These are phyloP conservation scores for Lentinula boryana DNA, from an alignment of 768 basidiomycete genomes.

Conservation along the genomic window DNA sequence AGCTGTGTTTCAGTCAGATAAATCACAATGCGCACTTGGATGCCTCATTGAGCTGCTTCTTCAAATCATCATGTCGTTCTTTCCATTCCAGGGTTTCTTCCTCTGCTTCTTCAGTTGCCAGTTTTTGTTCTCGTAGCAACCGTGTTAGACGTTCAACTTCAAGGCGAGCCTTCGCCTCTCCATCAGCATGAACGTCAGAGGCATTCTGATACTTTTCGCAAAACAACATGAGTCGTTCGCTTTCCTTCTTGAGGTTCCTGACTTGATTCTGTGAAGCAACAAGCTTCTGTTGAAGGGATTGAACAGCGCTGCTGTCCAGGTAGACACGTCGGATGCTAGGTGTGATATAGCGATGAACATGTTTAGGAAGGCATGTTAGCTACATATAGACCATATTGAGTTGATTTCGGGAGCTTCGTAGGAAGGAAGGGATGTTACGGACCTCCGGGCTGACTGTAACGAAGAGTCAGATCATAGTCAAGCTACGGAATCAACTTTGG, in stretches of 20 bases:
- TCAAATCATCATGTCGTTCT: background rate
- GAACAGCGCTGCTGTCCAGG: conserved; percentile 23
- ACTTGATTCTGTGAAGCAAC: conserved; percentile 31
- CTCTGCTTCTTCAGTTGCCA: background rate
- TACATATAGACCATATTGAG: conserved; percentile 17
- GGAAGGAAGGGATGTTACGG: background rate
- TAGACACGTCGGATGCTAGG: conserved; percentile 47
- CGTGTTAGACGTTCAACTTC: conserved; percentile 1
- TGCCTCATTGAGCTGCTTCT: background rate
- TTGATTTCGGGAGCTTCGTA: background rate
- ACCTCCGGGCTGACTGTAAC: conserved; percentile 37
- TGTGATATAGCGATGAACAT: conserved; percentile 41
- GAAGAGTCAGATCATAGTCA: background rate
- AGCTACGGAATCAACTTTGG: background rate
- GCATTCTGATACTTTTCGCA: conserved; percentile 35
- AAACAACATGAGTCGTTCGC: conserved; percentile 34
- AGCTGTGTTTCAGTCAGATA: background rate
- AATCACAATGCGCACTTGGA: background rate
- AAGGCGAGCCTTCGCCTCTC: conserved; percentile 17
- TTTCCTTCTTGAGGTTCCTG: conserved; percentile 29
- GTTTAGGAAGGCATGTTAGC: conserved; percentile 39
- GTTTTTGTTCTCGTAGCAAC: background rate
- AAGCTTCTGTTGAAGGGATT: conserved; percentile 25
- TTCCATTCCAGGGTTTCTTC: background rate
- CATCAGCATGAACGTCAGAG: conserved; percentile 23